Base-by-base conservation (phyloP, 2,329 filamentous ascomycete species). In the Epichloe brachyelytri region DNA sequence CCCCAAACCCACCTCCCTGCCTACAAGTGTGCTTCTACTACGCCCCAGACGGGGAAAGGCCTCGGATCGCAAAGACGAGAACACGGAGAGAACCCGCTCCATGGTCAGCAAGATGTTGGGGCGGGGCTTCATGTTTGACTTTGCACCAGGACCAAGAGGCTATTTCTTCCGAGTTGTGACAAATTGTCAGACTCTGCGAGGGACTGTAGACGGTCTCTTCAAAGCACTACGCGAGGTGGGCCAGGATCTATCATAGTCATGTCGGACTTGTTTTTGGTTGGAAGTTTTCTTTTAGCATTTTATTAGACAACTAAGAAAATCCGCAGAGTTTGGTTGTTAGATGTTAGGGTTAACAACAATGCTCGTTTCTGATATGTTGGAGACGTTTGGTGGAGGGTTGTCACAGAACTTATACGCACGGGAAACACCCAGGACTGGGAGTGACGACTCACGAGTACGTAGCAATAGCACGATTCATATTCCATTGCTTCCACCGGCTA, bases 11-110 rank as follows among this genome's bases (percentile, higher is more conserved):
- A 33, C 83, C 89, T 43, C 86, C 88, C 0, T 97, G 90, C 68
- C 71, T 95, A 63, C 93, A 97, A 70, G 85, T 97, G 20, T 96
- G 90, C 72, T 97, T 96, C 66, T 95, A 95, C 65, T 90, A 86
- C 60, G 80, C 83, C 0, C 79, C 79, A 4, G 15, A 38, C 0
- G 56, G 56, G 78, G 81, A 1, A 59, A 65, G 53, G 55, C 85
- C 41, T 57, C 65, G 0, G 64, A 65, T 0, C 64, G 70, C 11
- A 56, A 62, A 5, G 65, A 65, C 34, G 68, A 65, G 52, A 80
- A 79, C 59, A 77, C 76, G 17, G 59, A 62, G 43, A 64, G 69
- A 45, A 79, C 77, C 37, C 67, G 70, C 56, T 63, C 59, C 11
- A 76, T 79, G 60, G 75, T 72, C 1, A 60, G 63, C 44, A 67